Evolutionary conservation across 441 rosid species (phyloP), one percentile per base, ranked within the genome.

Genomic region (Pelargonium myrrhifolium): DNA sequence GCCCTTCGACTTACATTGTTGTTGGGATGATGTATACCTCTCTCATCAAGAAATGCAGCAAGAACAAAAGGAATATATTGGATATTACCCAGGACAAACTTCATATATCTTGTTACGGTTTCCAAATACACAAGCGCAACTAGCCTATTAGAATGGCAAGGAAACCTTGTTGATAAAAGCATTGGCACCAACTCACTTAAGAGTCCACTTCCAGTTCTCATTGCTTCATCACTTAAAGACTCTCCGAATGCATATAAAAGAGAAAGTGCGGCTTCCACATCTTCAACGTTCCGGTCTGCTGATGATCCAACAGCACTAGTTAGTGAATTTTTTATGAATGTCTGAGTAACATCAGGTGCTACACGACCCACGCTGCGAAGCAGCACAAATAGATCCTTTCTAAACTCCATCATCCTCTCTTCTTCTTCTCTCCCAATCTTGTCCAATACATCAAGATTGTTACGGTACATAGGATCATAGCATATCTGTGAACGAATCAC

Each of bases 181-280:
- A 78, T 76, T 7, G 87, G 84, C 76, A 91, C 83, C 78, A 93
- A 72, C 68, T 89, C 93, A 67, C 82, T 78, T 85, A 91, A 74
- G 68, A 79, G 75, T 62, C 95, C 95, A 72, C 78, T 76, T 67
- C 95, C 93, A 45, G 81, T 49, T 78, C 78, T 89, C 84, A 91
- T 74, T 63, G 86, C 84, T 75, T 86, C 96, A 14, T 89, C 97
- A 15, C 80, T 83, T 79, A 86, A 76, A 21, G 96, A 81, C 83
- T 93, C 99, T 63, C 99, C 96, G 66, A 88, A 72, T 17, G 97
- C 93, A 79, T 87, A 86, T 67, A 93, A 80, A 76, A 93, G 96
- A 43, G 97, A 88, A 75, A 93, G 89, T 1, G 97, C 93, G 55
- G 89, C 99, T 85, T 93, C 99, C 66, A 91, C 96, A 77, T 91